phyloP scores from a whole-genome alignment of 345 rosid genomes.

The Eucalyptus pauciflora region DNA sequence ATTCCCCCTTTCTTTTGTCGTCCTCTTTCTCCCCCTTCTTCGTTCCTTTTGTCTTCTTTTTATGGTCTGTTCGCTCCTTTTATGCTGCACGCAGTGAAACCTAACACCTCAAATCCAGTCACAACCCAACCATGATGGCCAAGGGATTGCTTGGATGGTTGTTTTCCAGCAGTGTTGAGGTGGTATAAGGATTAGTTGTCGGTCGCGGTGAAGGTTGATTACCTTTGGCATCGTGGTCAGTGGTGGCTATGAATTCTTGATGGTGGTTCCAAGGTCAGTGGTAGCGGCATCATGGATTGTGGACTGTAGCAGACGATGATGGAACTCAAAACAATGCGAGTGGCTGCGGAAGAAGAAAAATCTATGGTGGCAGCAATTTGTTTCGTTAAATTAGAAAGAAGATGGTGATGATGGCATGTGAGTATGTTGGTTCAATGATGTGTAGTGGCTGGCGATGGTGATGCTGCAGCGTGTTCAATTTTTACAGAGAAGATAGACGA shows the following conservation, averaged over 20 bases:
- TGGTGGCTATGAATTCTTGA: background rate
- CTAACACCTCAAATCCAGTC: background rate
- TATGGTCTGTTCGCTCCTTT: background rate
- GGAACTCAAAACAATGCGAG: background rate
- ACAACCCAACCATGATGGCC: background rate
- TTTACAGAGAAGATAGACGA: background rate
- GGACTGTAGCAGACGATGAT: background rate
- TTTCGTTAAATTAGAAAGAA: background rate
- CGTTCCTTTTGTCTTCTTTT: background rate
- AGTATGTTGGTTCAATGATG: background rate
- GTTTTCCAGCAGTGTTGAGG: background rate
- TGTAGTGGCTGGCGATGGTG: background rate
- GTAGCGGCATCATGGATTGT: background rate
- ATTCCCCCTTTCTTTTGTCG: background rate
- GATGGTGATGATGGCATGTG: background rate
- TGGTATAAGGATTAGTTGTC: background rate
- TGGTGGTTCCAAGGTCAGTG: background rate
- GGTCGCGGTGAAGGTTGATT: background rate
- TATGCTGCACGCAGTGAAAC: background rate
- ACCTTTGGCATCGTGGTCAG: background rate
- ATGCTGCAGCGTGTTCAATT: background rate
- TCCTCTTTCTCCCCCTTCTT: background rate
- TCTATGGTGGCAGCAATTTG: background rate
- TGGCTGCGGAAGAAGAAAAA: background rate
- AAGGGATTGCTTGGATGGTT: background rate